Percentiles rank a stretch among this genome's conserved stretches.
phyloP scores from a whole-genome alignment of 352 stramenopile genomes.

The Phytopythium ostracodes region DNA sequence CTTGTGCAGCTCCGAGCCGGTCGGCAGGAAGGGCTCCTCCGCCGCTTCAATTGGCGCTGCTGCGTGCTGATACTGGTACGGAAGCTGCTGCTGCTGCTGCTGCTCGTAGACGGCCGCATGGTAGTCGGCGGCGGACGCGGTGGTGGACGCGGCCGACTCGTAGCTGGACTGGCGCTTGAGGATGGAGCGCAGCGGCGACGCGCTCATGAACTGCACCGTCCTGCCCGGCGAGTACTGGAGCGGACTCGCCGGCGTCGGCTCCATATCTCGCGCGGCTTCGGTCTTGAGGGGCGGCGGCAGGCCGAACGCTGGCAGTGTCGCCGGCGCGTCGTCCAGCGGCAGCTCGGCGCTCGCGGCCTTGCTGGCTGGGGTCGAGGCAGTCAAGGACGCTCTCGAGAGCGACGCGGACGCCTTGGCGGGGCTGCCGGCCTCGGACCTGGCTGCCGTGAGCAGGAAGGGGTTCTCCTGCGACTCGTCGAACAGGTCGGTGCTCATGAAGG shows the following conservation, averaged over 20 bases:
- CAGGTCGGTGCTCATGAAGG: constrained; percentile 65
- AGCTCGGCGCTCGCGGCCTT: constrained; percentile 22
- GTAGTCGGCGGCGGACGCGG: constrained; percentile 20
- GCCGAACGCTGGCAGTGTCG: constrained; percentile 6
- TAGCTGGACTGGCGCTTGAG: constrained; percentile 41
- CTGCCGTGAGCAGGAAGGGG: constrained; percentile 42
- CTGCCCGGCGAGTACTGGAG: constrained; percentile 16
- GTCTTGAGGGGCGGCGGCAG: constrained; percentile 6
- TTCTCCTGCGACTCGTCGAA: constrained; percentile 76
- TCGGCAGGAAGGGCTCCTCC: constrained; percentile 8
- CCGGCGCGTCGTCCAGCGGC: constrained; percentile 28
- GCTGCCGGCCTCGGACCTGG: constrained; percentile 3
- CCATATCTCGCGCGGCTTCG: not conserved
- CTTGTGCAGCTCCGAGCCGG: constrained; percentile 55
- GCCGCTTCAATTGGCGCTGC: not conserved
- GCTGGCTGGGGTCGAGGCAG: not conserved
- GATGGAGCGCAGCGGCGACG: constrained; percentile 28
- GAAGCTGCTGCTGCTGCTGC: constrained; percentile 3
- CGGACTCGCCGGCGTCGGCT: not conserved
- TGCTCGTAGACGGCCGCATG: constrained; percentile 12
- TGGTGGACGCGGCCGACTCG: constrained; percentile 39
- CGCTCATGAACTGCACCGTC: constrained; percentile 28
- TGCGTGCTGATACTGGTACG: not conserved
- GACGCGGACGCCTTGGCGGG: not conserved
- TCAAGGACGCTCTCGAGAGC: not conserved